Percentiles rank a stretch among this genome's conserved stretches.
phyloP scores from a whole-genome alignment of 2,329 filamentous ascomycete genomes.

The Didymella exigua region DNA sequence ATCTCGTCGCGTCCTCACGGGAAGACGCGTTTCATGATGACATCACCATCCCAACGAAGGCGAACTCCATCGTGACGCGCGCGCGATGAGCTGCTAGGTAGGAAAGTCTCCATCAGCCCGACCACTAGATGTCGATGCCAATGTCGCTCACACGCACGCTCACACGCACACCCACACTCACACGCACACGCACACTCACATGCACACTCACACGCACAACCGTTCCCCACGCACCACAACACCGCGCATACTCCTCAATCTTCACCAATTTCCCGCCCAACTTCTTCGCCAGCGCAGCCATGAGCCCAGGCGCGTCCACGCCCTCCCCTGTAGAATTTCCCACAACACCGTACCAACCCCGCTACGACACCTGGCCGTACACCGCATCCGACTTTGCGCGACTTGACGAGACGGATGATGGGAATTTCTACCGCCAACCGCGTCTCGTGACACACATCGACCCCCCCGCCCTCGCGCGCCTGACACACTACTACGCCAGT shows the following conservation, averaged over 20 bases:
- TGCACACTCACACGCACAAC: neutral
- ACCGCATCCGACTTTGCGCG: conserved; percentile 46
- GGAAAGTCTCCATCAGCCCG: neutral
- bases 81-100: neutral
- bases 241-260: conserved; percentile 4
- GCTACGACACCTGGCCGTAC: conserved; percentile 31
- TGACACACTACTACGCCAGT: conserved; percentile 55
- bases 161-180: neutral
- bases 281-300: conserved; percentile 12
- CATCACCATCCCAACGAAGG: conserved; percentile 23
- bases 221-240: no score
- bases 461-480: conserved; percentile 53
- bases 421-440: conserved; percentile 50
- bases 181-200: neutral
- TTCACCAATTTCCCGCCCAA: conserved; percentile 8
- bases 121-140: neutral
- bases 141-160: neutral
- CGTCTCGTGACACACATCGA: conserved; percentile 62
- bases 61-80: conserved; percentile 1
- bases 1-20: conserved; percentile 18
- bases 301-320: neutral
- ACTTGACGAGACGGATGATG: conserved; percentile 45
- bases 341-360: conserved; percentile 22
- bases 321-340: conserved; percentile 7
- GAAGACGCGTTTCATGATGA: conserved; percentile 26